A percentile compares a stretch with the other conserved stretches of the same genome.
Evolutionary conservation across 768 basidiomycete genomes (phyloP).

Genomic region (Pholiota microspora): DNA sequence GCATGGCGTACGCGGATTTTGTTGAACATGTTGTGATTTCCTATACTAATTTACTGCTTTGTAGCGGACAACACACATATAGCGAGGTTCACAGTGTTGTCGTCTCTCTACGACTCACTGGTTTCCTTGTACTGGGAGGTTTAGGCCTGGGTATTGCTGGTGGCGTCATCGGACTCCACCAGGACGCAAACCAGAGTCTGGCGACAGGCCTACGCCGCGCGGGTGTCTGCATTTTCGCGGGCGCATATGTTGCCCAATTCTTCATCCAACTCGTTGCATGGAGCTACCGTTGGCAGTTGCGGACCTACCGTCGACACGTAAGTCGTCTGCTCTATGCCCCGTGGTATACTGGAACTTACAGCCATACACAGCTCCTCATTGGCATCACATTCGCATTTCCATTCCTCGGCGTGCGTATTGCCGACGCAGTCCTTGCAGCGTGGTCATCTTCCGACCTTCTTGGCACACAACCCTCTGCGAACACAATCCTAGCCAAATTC

Average conservation of each 20-base stretch:
- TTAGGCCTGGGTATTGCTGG: constrained; percentile 45
- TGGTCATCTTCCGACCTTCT: constrained; percentile 53
- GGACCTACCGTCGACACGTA: constrained; percentile 45
- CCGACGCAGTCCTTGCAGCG: constrained; percentile 57
- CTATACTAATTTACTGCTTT: constrained; percentile 15
- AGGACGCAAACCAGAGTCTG: constrained; percentile 27
- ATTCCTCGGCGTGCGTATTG: constrained; percentile 54
- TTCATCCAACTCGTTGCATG: constrained; percentile 40
- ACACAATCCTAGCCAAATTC: constrained; percentile 48
- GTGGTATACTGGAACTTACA: background rate
- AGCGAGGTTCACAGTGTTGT: constrained; percentile 46
- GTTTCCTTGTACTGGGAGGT: constrained; percentile 35
- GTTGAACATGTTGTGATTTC: background rate
- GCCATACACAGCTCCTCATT: constrained; percentile 44
- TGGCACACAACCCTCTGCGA: constrained; percentile 33
- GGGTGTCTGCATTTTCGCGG: constrained; percentile 40
- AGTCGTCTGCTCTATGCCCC: constrained; percentile 13
- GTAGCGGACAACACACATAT: constrained; percentile 49
- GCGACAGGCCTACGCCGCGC: constrained; percentile 42
- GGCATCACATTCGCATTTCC: constrained; percentile 57
- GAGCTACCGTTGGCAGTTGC: constrained; percentile 45
- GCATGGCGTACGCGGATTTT: constrained; percentile 39
- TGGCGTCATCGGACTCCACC: constrained; percentile 40
- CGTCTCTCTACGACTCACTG: constrained; percentile 34
- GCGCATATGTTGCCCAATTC: constrained; percentile 37